These are phyloP conservation scores for Sonneratia alba DNA, from an alignment of 345 rosid species.

Conservation along the genomic window DNA sequence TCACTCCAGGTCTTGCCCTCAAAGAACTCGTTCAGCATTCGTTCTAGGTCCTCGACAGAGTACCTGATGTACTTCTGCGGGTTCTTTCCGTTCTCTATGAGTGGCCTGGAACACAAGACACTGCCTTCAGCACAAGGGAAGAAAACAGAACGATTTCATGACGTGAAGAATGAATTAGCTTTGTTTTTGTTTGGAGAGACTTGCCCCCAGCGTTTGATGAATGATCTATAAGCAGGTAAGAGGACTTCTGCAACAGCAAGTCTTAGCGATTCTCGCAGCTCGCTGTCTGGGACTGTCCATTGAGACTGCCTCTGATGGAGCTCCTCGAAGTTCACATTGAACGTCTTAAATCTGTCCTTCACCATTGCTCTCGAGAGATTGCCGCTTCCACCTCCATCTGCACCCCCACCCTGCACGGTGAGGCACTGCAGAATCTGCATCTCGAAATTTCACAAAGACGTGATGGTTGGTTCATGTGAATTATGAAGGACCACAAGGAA, in stretches of 20 bases:
- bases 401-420: slow-evolving; percentile 41
- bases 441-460: background rate
- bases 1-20: slow-evolving; percentile 81
- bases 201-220: slow-evolving; percentile 76
- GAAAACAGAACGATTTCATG: background rate
- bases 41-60: slow-evolving; percentile 68
- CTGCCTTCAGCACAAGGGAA: background rate
- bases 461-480: background rate
- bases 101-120: slow-evolving; percentile 39
- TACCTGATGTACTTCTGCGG: slow-evolving; percentile 77
- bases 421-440: slow-evolving; percentile 90
- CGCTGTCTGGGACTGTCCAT: slow-evolving; percentile 97
- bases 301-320: slow-evolving; percentile 88
- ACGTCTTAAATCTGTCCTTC: slow-evolving; percentile 88
- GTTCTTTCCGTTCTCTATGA: slow-evolving; percentile 78
- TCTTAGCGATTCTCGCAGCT: slow-evolving; percentile 77
- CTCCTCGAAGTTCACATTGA: slow-evolving; percentile 83
- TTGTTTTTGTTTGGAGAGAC: slow-evolving; percentile 7
- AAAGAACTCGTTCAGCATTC: slow-evolving; percentile 86
- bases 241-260: slow-evolving; percentile 97
- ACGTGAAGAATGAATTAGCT: background rate
- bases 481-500: background rate
- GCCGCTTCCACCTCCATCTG: slow-evolving; percentile 24
- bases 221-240: slow-evolving; percentile 91
- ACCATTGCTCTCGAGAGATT: slow-evolving; percentile 61